A percentile compares a stretch with the other conserved stretches of the same genome.
phyloP scores from a whole-genome alignment of 768 basidiomycete species.

The Fistulinella prunicolor region DNA sequence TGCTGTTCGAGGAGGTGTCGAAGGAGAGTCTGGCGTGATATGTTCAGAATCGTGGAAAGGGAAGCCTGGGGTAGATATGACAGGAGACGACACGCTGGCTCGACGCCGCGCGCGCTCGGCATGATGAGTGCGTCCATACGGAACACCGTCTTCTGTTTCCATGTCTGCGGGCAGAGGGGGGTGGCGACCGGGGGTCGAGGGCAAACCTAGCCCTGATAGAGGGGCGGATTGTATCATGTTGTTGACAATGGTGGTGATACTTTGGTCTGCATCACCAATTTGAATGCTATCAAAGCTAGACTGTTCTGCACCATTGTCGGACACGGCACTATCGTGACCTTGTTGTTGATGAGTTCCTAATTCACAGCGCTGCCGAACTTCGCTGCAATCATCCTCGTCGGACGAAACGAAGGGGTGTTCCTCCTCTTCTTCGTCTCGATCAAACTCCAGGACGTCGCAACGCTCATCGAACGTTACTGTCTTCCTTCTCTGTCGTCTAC shows the following conservation, averaged over 20 bases:
- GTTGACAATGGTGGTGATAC: constrained; percentile 70
- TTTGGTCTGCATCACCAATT: constrained; percentile 45
- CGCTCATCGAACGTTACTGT: constrained; percentile 78
- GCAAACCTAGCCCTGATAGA: constrained; percentile 24
- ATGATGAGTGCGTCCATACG: constrained; percentile 63
- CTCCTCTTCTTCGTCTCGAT: constrained; percentile 58
- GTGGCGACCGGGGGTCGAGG: constrained; percentile 37
- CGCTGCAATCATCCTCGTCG: constrained; percentile 32
- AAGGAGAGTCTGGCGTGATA: constrained; percentile 13
- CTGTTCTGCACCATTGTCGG: constrained; percentile 9
- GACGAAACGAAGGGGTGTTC: constrained; percentile 46
- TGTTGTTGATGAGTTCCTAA: constrained; percentile 15
- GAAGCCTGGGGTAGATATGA: constrained; percentile 38
- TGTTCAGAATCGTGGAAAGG: constrained; percentile 25
- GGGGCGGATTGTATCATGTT: constrained; percentile 52
- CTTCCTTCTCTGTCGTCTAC: constrained; percentile 58
- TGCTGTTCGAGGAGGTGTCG: constrained; percentile 20
- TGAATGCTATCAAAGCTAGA: constrained; percentile 42
- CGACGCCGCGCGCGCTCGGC: constrained; percentile 46
- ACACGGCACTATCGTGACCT: not conserved
- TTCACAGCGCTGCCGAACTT: constrained; percentile 13
- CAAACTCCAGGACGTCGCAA: constrained; percentile 82
- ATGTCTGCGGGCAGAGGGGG: constrained; percentile 46
- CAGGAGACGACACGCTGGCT: constrained; percentile 30
- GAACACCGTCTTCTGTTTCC: constrained; percentile 62